phyloP scores from a whole-genome alignment of 2,329 filamentous ascomycete species.

The Alternaria brassicicola region DNA sequence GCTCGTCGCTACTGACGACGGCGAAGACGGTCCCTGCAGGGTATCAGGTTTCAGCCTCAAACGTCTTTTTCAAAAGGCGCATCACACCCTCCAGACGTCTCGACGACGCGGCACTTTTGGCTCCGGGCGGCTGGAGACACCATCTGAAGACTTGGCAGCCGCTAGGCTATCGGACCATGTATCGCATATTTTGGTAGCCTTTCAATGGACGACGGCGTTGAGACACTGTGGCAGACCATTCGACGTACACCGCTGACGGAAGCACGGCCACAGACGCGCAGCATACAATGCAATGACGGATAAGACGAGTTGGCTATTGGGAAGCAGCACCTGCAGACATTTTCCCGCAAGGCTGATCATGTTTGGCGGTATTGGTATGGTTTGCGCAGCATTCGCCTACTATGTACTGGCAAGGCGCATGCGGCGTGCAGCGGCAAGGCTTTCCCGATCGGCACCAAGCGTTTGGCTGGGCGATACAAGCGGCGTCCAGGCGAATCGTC shows the following conservation, averaged over 20 bases:
- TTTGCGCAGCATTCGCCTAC: not conserved
- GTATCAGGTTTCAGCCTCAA: constrained; percentile 14
- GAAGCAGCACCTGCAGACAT: not conserved
- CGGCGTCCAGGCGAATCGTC: constrained; percentile 1
- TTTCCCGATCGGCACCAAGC: not conserved
- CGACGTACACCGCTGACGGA: not conserved
- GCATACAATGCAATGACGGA: not conserved
- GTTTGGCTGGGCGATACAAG: constrained; percentile 3
- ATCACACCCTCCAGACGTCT: not conserved
- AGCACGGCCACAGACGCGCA: not conserved
- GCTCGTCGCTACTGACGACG: not conserved
- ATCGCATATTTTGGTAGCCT: not conserved
- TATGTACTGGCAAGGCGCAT: not conserved
- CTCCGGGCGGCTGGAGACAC: constrained; percentile 1
- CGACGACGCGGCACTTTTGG: not conserved
- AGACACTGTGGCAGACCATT: not conserved
- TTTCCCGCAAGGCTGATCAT: not conserved
- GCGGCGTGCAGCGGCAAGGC: not conserved
- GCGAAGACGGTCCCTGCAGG: not conserved
- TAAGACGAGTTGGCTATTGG: not conserved
- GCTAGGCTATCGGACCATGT: not conserved
- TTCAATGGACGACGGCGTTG: not conserved
- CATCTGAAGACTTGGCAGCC: not conserved
- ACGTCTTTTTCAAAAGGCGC: constrained; percentile 4
- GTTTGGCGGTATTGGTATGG: not conserved